phyloP scores from a whole-genome alignment of 768 basidiomycete species.

The Boletus pseudopeckii region DNA sequence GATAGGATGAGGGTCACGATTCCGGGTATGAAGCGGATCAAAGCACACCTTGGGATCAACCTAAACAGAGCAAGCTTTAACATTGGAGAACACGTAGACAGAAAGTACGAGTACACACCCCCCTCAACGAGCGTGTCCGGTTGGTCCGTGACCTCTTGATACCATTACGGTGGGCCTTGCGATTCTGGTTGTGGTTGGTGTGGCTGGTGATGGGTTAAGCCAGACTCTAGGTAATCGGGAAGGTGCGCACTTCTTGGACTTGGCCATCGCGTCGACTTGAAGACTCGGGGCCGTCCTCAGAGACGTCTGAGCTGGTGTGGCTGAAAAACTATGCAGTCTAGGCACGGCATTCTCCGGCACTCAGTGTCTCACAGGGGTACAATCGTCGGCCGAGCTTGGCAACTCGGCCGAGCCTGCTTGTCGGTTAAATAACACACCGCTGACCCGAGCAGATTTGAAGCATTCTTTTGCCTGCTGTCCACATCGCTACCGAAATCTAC shows the following conservation, averaged over 20 bases:
- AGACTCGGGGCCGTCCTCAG: neutral
- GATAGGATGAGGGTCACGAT: constrained; percentile 1
- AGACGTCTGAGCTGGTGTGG: constrained; percentile 18
- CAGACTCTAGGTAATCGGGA: constrained; percentile 3
- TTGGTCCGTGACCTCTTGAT: constrained; percentile 80
- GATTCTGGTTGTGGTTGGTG: constrained; percentile 94
- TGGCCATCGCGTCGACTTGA: constrained; percentile 66
- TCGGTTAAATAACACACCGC: constrained; percentile 1
- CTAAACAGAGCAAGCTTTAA: constrained; percentile 35
- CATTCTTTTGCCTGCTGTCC: neutral
- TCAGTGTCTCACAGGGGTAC: neutral
- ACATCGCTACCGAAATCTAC: constrained; percentile 2
- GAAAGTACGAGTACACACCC: constrained; percentile 58
- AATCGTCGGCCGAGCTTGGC: constrained; percentile 9
- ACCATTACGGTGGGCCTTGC: constrained; percentile 97
- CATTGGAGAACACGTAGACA: neutral
- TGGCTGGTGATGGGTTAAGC: constrained; percentile 47
- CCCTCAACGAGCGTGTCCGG: constrained; percentile 79
- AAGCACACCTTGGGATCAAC: constrained; percentile 73
- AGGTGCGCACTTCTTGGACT: constrained; percentile 88
- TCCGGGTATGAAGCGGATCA: neutral
- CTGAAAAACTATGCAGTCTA: constrained; percentile 35
- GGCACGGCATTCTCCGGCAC: constrained; percentile 21
- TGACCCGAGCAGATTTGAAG: neutral
- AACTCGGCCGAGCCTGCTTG: constrained; percentile 12